A percentile compares a stretch with the other conserved stretches of the same genome.
Conservation (phyloP, 306 rosid genomes). For the Vigna nakashimae region DNA sequence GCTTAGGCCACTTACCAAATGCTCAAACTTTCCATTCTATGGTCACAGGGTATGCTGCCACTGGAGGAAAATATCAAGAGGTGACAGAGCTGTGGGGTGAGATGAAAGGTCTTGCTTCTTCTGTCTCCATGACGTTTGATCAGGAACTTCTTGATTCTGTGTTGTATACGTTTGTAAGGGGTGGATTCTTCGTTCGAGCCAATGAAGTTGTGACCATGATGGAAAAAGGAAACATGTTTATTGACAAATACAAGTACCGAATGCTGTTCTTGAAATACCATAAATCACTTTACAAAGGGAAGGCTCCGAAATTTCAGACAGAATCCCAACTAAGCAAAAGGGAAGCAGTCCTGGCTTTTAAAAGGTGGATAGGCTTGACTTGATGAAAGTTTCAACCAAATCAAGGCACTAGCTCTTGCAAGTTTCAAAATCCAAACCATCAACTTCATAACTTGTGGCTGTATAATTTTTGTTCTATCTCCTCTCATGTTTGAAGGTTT, state of each 20-base stretch:
- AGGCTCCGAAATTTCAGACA: constrained; percentile 81
- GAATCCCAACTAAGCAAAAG: constrained; percentile 78
- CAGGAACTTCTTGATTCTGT: constrained; percentile 93
- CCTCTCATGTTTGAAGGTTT: neutral
- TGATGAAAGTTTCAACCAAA: constrained; percentile 45
- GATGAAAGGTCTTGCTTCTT: constrained; percentile 82
- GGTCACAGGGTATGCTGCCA: constrained; percentile 88
- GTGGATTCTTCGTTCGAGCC: constrained; percentile 81
- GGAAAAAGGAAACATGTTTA: constrained; percentile 81
- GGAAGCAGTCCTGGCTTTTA: constrained; percentile 72
- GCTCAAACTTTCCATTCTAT: constrained; percentile 89
- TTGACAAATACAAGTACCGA: constrained; percentile 89
- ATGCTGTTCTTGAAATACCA: constrained; percentile 89
- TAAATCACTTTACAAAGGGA: constrained; percentile 83
- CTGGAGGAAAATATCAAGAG: constrained; percentile 86
- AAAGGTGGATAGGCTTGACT: constrained; percentile 83
- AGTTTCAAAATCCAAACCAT: constrained; percentile 31
- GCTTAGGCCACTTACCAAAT: constrained; percentile 79
- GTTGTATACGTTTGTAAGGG: constrained; percentile 84
- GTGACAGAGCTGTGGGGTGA: constrained; percentile 92
- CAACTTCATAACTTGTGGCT: constrained; percentile 4
- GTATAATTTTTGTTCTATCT: constrained; percentile 3
- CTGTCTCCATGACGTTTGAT: constrained; percentile 80
- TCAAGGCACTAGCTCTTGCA: constrained; percentile 31
- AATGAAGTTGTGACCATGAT: constrained; percentile 84